These are phyloP conservation scores for Penicillium subrubescens DNA, from an alignment of 495 filamentous ascomycete genomes.

Conservation along the genomic window DNA sequence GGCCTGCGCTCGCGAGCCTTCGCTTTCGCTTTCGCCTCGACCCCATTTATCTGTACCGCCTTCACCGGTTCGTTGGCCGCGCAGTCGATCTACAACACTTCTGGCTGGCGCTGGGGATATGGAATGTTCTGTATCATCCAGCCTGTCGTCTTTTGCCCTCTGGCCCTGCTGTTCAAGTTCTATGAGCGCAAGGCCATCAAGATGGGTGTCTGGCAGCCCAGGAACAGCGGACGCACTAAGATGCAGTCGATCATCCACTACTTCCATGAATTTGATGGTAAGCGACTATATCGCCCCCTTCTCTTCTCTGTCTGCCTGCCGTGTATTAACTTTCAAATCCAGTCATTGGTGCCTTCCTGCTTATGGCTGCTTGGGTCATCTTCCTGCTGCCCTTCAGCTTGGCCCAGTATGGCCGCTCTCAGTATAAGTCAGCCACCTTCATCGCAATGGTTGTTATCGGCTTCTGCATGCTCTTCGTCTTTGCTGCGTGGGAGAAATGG, in stretches of 20 bases:
- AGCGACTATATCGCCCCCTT: conserved; percentile 8
- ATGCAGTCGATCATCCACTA: conserved; percentile 54
- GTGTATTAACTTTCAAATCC: not conserved
- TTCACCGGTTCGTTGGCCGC: conserved; percentile 40
- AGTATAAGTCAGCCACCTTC: conserved; percentile 54
- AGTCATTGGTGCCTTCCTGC: conserved; percentile 60
- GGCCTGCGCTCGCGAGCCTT: conserved; percentile 62
- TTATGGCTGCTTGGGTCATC: conserved; percentile 60
- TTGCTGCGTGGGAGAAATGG: conserved; percentile 61
- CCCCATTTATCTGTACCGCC: conserved; percentile 57
- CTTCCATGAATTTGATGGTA: conserved; percentile 62
- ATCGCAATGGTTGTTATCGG: conserved; percentile 62
- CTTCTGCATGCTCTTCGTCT: conserved; percentile 53
- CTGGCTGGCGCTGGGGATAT: conserved; percentile 65
- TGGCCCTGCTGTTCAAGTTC: conserved; percentile 51
- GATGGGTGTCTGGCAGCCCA: conserved; percentile 35
- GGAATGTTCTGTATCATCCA: conserved; percentile 62
- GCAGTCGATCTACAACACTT: conserved; percentile 46
- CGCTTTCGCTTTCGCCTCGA: conserved; percentile 60
- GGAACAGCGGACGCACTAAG: conserved; percentile 46
- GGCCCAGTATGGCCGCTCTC: conserved; percentile 45
- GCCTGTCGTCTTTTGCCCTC: conserved; percentile 53
- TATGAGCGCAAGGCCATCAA: conserved; percentile 61
- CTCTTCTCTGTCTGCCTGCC: conserved; percentile 1
- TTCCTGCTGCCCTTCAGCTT: conserved; percentile 67